These are phyloP conservation scores for Calonectria henricotiae DNA, from an alignment of 2,329 filamentous ascomycete genomes.

Conservation along the genomic window DNA sequence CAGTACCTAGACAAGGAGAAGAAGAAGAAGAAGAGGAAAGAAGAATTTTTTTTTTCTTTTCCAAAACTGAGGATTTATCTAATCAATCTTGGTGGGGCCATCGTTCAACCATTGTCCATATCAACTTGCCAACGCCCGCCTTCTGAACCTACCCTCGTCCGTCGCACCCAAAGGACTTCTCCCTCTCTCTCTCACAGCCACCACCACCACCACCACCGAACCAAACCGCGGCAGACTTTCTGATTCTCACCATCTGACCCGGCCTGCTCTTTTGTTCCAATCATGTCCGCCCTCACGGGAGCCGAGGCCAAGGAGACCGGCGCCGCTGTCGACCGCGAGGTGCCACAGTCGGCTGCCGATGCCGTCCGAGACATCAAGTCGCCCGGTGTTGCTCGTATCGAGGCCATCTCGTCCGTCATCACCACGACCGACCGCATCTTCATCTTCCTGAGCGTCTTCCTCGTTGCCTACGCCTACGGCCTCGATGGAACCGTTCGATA, in stretches of 20 bases:
- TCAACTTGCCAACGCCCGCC: slow-evolving; percentile 26
- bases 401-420: slow-evolving; percentile 70
- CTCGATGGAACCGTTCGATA: slow-evolving; percentile 73
- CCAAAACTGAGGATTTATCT: slow-evolving; percentile 24
- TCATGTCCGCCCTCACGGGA: slow-evolving; percentile 29
- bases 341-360: slow-evolving; percentile 44
- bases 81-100: slow-evolving; percentile 37
- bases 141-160: neutral
- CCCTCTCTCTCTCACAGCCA: neutral
- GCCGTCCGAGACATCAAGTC: slow-evolving; percentile 58
- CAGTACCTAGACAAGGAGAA: neutral
- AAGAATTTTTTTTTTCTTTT: too few species aligned
- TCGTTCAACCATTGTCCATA: slow-evolving; percentile 27
- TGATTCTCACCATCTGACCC: neutral
- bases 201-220: neutral
- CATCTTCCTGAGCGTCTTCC: slow-evolving; percentile 75
- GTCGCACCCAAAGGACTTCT: neutral
- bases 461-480: slow-evolving; percentile 77
- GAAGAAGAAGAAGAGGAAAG: neutral
- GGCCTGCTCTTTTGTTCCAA: neutral
- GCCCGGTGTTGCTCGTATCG: slow-evolving; percentile 73
- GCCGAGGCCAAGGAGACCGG: slow-evolving; percentile 20
- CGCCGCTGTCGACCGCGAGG: neutral
- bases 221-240: neutral
- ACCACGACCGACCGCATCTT: slow-evolving; percentile 68